Evolutionary conservation across 805 yeast genomes (phyloP), one percentile per base, ranked within the genome.

Genomic region (Metschnikowia cubensis): DNA sequence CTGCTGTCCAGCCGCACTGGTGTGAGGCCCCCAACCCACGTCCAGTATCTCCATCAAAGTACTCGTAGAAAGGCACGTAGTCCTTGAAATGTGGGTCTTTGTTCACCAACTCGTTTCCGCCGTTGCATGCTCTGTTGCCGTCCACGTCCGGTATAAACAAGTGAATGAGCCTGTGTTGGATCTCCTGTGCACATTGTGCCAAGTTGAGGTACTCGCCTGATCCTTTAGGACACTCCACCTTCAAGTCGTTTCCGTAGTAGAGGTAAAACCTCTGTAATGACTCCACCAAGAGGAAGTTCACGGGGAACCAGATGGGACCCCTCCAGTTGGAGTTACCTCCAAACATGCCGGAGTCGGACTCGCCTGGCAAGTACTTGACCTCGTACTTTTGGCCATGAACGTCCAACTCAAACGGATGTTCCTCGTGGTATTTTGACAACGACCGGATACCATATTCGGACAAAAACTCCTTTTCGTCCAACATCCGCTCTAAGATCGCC

Each of bases 241-340:
- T 87, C 63, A 90, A 79, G 47, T 79, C 84, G 25, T 91, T 83
- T 11, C 97, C 97, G 65, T 89, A 90, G 73, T 89, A 90, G 61
- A 90, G 73, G 66, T 84, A 89, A 67, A 89, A 89, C 59, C 96
- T 77, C 68, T 90, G 94, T 59, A 90, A 73, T 0, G 96, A 82
- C 71, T 90, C 97, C 50, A 90, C 88, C 36, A 90, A 71, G 53
- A 90, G 72, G 67, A 90, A 90, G 61, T 86, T 90, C 11, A 88
- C 88, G 18, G 97, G 96, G 76, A 90, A 89, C 97, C 97, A 90
- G 58, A 90, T 89, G 14, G 97, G 97, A 2, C 97, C 97, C 67
- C 97, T 79, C 97, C 97, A 90, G 69, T 90, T 90, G 20, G 96
- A 89, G 66, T 90, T 90, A 51, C 97, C 97, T 45, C 97, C 97